Conservation (phyloP, 2,329 filamentous ascomycete species). For the Didymella pinodella region DNA sequence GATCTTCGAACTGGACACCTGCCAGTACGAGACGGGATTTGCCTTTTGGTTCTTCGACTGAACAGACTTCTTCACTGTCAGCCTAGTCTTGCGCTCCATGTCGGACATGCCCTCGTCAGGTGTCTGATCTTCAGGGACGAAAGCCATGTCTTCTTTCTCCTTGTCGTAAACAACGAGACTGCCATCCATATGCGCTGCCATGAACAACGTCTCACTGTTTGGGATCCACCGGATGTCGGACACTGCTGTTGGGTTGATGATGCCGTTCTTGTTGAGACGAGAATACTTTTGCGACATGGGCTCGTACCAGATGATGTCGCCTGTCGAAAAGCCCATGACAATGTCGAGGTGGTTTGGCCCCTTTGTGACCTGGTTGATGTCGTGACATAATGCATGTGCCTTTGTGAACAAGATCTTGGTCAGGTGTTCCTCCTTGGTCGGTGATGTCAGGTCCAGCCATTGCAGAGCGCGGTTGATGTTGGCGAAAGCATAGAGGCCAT, state of each 20-base stretch:
- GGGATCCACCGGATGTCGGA: conserved; percentile 93
- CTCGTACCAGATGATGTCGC: conserved; percentile 98
- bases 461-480: conserved; percentile 96
- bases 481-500: conserved; percentile 88
- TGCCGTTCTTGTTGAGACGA: conserved; percentile 94
- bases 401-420: conserved; percentile 98
- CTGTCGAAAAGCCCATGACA: conserved; percentile 93
- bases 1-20: conserved; percentile 86
- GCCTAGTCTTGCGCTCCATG: conserved; percentile 51
- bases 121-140: conserved; percentile 70
- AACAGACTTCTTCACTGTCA: conserved; percentile 88
- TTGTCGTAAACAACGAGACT: conserved; percentile 95
- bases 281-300: conserved; percentile 96
- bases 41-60: conserved; percentile 91
- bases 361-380: conserved; percentile 86
- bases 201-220: conserved; percentile 89
- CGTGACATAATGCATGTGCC: conserved; percentile 92
- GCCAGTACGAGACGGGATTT: conserved; percentile 93
- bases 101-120: conserved; percentile 41
- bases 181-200: conserved; percentile 92
- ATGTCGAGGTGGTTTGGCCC: conserved; percentile 82
- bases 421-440: conserved; percentile 83
- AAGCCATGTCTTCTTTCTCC: conserved; percentile 87
- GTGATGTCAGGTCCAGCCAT: conserved; percentile 88
- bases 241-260: conserved; percentile 85